phyloP scores from a whole-genome alignment of 768 basidiomycete species.

The Trametes sanguinea region DNA sequence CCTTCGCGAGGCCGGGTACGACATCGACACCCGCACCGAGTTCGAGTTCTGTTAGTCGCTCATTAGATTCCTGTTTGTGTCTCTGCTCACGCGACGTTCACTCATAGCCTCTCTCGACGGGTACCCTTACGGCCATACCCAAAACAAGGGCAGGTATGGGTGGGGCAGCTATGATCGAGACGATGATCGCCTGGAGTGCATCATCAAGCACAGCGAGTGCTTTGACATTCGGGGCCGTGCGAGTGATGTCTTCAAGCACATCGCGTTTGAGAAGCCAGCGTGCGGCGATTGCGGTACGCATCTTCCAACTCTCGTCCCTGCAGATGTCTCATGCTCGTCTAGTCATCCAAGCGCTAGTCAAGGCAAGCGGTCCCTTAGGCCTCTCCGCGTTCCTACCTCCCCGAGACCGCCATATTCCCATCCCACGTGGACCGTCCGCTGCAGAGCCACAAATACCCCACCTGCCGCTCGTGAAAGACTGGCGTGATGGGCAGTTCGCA shows the following conservation, averaged over 20 bases:
- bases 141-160: constrained; percentile 6
- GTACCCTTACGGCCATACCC: constrained; percentile 32
- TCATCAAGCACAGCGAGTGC: constrained; percentile 27
- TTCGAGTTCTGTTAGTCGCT: constrained; percentile 27
- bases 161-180: constrained; percentile 21
- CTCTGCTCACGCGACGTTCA: no score
- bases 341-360: constrained; percentile 37
- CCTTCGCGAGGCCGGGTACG: constrained; percentile 21
- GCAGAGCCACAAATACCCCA: constrained; percentile 15
- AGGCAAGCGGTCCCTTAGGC: constrained; percentile 35
- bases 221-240: constrained; percentile 30
- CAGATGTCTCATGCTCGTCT: no score
- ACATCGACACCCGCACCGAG: constrained; percentile 16
- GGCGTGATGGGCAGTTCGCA: constrained; percentile 27
- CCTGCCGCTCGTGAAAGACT: constrained; percentile 27
- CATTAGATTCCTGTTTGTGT: not conserved
- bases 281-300: constrained; percentile 41
- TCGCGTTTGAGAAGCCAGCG: constrained; percentile 34
- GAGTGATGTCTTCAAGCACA: constrained; percentile 35
- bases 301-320: not conserved
- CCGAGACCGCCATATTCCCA: constrained; percentile 7
- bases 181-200: constrained; percentile 15
- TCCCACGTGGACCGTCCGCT: not conserved
- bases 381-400: constrained; percentile 40
- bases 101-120: constrained; percentile 35